Percentiles rank a stretch among this genome's conserved stretches.
Conservation (phyloP, 2,329 filamentous ascomycete genomes). For the Penicillium psychrosexuale region DNA sequence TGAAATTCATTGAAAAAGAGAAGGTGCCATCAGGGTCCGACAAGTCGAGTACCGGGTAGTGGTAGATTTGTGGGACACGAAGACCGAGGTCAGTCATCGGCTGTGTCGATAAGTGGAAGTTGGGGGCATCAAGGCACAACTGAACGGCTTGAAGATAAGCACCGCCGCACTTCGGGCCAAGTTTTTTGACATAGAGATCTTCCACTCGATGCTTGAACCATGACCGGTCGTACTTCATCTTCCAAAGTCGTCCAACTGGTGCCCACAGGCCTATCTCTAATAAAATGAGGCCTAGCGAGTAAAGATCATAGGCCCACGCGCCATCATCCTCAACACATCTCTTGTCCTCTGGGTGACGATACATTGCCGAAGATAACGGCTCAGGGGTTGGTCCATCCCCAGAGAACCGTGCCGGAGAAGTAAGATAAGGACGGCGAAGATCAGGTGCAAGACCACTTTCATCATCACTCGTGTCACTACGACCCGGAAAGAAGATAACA, state of each 20-base stretch:
- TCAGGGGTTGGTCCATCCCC: conserved; percentile 47
- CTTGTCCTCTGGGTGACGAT: conserved; percentile 56
- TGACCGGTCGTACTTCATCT: conserved; percentile 59
- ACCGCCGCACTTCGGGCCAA: conserved; percentile 62
- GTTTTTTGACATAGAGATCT: conserved; percentile 59
- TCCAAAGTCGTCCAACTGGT: conserved; percentile 61
- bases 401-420: conserved; percentile 59
- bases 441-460: conserved; percentile 41
- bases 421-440: conserved; percentile 56
- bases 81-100: conserved; percentile 42
- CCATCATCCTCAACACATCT: conserved; percentile 38
- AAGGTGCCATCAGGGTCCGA: conserved; percentile 41
- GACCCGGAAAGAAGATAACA: conserved; percentile 54
- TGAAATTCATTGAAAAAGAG: conserved; percentile 45
- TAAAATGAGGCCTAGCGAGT: conserved; percentile 60
- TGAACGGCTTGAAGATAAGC: conserved; percentile 62
- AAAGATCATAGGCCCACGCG: conserved; percentile 53
- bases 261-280: conserved; percentile 64
- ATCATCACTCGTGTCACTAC: conserved; percentile 32
- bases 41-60: conserved; percentile 44
- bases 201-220: conserved; percentile 65
- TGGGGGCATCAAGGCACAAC: conserved; percentile 58
- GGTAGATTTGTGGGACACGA: conserved; percentile 41
- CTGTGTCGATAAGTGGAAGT: conserved; percentile 45
- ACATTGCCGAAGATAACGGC: conserved; percentile 54